These are phyloP conservation scores for Aspergillus bertholletiae DNA, from an alignment of 495 filamentous ascomycete species.

Conservation along the genomic window DNA sequence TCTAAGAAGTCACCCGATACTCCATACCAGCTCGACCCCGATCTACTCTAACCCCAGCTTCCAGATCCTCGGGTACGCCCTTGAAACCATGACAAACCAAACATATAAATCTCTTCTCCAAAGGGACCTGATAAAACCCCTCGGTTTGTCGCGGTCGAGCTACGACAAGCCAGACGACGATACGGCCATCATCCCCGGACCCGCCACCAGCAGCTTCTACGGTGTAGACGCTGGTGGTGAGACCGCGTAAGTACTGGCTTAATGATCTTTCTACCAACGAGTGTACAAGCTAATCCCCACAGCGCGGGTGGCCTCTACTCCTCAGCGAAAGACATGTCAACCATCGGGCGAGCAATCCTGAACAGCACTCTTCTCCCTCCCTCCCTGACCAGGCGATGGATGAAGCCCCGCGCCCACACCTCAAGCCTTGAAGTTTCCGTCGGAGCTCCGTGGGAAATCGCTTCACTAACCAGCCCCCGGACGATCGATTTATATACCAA, in stretches of 20 bases:
- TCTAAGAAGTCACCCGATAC: slow-evolving; percentile 42
- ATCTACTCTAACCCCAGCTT: slow-evolving; percentile 60
- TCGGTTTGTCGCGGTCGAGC: slow-evolving; percentile 36
- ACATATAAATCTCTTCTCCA: slow-evolving; percentile 10
- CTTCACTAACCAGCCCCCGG: slow-evolving; percentile 11
- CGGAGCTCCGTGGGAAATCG: slow-evolving; percentile 60
- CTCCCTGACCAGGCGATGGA: slow-evolving; percentile 49
- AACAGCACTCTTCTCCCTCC: slow-evolving; percentile 42
- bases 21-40: slow-evolving; percentile 45
- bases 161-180: slow-evolving; percentile 25
- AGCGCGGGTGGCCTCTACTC: slow-evolving; percentile 59
- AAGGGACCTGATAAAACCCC: slow-evolving; percentile 30
- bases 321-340: slow-evolving; percentile 46
- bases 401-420: slow-evolving; percentile 52
- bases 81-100: slow-evolving; percentile 33
- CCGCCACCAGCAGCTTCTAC: slow-evolving; percentile 26
- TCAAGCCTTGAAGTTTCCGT: slow-evolving; percentile 41
- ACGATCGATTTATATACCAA: slow-evolving; percentile 55
- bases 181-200: slow-evolving; percentile 35
- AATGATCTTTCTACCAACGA: background rate
- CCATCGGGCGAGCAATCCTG: slow-evolving; percentile 53
- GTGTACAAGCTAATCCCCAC: background rate
- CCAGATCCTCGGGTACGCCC: slow-evolving; percentile 52
- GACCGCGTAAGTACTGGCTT: slow-evolving; percentile 33
- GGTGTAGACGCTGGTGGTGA: slow-evolving; percentile 40